Evolutionary conservation across 2,329 filamentous ascomycete genomes (phyloP), one percentile per base, ranked within the genome.

Genomic region (Sporothrix pseudoabietina): DNA sequence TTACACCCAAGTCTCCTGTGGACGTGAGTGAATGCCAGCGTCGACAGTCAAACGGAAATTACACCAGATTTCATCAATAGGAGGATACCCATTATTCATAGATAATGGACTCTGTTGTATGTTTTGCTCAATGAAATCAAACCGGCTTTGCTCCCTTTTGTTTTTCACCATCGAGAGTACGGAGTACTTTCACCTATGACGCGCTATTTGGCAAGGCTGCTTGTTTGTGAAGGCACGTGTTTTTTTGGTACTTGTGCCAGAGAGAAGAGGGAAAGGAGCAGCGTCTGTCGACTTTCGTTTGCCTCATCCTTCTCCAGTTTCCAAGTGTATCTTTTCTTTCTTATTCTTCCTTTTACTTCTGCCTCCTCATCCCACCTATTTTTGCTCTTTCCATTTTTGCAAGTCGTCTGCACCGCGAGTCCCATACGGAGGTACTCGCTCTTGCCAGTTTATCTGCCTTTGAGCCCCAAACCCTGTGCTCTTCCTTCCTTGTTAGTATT

Each of bases 191-290:
- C 14, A 49, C 44, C 14, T 49, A 49, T 49, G 8, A 32, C 26
- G 55, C 55, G 55, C 55, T 2, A 32, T 35, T 35, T 12, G 30
- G 26, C 12, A 59, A 5, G 22, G 22, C 22, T 55, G 61, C n/a
- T 52, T 52, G 65, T 26, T 49, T 49, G 44, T 49, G 14, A 49
- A 69, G 49, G 32, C 49, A 69, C 49, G 49, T 69, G 66, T 57
- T 39, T 69, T 26, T 69, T 22, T 41, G n/a, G 66, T 55, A 55
- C 66, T 69, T 47, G 54, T 30, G 52, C 22, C 68, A 12, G 12
- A 57, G 22, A 22, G 22, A 57, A 63, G 19, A 39, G 26, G 12
- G n/a, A 14, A 59, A 63, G 9, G 22, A 63, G 35, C 35, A 19
- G 59, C 44, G 59, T n/a, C 22, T 47, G 61, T 49, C 39, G 44